Base-by-base conservation (phyloP, 306 rosid genomes). In the Comarum palustre region DNA sequence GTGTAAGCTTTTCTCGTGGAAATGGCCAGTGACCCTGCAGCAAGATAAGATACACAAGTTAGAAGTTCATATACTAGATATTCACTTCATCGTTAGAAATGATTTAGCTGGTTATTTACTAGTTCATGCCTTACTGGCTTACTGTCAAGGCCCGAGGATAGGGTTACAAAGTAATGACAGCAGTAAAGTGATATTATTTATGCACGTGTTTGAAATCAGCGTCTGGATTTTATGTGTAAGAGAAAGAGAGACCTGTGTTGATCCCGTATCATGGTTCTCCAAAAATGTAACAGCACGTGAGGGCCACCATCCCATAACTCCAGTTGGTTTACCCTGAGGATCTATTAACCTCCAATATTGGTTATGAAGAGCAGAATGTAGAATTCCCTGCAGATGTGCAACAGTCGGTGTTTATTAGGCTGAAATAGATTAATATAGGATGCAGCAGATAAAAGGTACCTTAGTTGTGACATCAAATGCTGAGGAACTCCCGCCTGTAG, bases 301-400 rank as follows among this genome's bases (percentile, higher is more conserved):
- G 69, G 93, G 90, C 96, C 96, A 90, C 96, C 93, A 90, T 50
- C 96, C 96, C 90, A 90, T 75, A 65, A 90, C 91, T 72, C 96
- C 96, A 38, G 96, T 78, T 17, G 96, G 96, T 77, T 86, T 88
- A 52, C 96, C 96, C 59, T 84, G 91, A 68, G 88, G 90, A 72
- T 90, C 96, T 79, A 86, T 84, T 80, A 90, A 51, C 61, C 96
- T 84, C 96, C 96, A 90, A 73, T 90, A 90, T 69, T 90, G 83
- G 48, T 71, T 79, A 77, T 87, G 90, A 71, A 90, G 84, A 68
- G 96, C 96, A 32, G 87, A 85, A 78, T 89, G 96, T 69, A 89
- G 87, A 78, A 89, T 89, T 19, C 92, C 96, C 96, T 89, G 82
- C 29, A 74, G 69, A 72, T 42, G 70, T 42, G 27, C 66, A 69